Evolutionary conservation across 2,329 filamentous ascomycete genomes (phyloP).

Genomic region (Trichoderma sp.): DNA sequence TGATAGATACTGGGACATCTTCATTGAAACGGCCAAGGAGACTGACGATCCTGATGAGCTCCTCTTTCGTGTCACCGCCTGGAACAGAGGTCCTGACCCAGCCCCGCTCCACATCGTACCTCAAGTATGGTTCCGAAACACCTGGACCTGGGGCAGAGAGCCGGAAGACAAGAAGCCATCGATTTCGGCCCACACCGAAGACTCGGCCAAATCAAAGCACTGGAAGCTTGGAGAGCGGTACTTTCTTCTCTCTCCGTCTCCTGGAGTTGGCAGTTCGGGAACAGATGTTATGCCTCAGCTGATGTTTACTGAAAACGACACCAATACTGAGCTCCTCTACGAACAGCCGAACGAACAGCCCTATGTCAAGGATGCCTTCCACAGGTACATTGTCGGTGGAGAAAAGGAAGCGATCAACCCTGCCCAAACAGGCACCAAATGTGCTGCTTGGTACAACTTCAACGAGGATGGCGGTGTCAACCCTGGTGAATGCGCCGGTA

Average conservation of each 20-base stretch:
- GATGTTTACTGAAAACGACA: conserved; percentile 95
- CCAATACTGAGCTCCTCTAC: conserved; percentile 79
- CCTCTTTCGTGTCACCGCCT: conserved; percentile 91
- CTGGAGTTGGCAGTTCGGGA: conserved; percentile 74
- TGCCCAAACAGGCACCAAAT: conserved; percentile 77
- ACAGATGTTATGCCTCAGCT: conserved; percentile 83
- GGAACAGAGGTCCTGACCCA: conserved; percentile 89
- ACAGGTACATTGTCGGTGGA: conserved; percentile 79
- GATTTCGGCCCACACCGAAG: conserved; percentile 67
- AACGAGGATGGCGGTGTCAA: conserved; percentile 84
- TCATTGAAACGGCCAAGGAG: conserved; percentile 95
- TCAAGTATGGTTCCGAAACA: conserved; percentile 96
- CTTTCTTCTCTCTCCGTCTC: conserved; percentile 84
- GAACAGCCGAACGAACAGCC: conserved; percentile 73
- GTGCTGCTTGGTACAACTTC: conserved; percentile 88
- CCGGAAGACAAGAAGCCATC: conserved; percentile 73
- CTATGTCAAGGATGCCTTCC: conserved; percentile 95
- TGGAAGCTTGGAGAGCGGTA: conserved; percentile 79
- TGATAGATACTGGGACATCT: conserved; percentile 93
- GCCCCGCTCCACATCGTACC: conserved; percentile 92
- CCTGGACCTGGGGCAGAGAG: conserved; percentile 92
- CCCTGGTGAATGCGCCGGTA: conserved; percentile 88
- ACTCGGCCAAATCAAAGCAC: conserved; percentile 75
- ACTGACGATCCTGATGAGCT: conserved; percentile 88
- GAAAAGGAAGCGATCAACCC: conserved; percentile 84